These are phyloP conservation scores for Claviceps sp. DNA, from an alignment of 2,329 filamentous ascomycete genomes.

Conservation along the genomic window DNA sequence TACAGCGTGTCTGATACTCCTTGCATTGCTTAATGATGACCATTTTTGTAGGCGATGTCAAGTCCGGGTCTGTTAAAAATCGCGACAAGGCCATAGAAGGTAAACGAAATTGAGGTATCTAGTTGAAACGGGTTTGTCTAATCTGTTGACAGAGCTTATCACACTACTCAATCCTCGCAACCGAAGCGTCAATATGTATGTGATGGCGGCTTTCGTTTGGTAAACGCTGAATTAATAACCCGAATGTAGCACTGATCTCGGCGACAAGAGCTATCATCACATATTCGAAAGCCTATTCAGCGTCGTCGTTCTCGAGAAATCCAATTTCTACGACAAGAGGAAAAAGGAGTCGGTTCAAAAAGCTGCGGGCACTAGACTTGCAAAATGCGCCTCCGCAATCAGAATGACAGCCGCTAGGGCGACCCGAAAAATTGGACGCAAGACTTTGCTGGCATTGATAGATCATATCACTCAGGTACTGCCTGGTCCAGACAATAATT, in stretches of 20 bases:
- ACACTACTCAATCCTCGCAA: slow-evolving; percentile 24
- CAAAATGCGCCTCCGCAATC: slow-evolving; percentile 56
- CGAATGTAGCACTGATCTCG: slow-evolving; percentile 31
- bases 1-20: not conserved
- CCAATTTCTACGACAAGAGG: slow-evolving; percentile 42
- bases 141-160: slow-evolving; percentile 19
- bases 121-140: not conserved
- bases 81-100: slow-evolving; percentile 29
- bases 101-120: slow-evolving; percentile 10
- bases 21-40: slow-evolving; percentile 6
- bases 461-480: slow-evolving; percentile 72
- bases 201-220: not conserved
- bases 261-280: slow-evolving; percentile 66
- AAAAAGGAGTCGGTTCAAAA: slow-evolving; percentile 32
- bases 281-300: slow-evolving; percentile 73
- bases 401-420: slow-evolving; percentile 60
- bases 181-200: slow-evolving; percentile 23
- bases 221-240: not conserved
- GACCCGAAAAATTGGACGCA: slow-evolving; percentile 52
- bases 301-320: slow-evolving; percentile 53
- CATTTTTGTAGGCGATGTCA: slow-evolving; percentile 18
- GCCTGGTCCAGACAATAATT: slow-evolving; percentile 43
- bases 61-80: slow-evolving; percentile 21
- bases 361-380: slow-evolving; percentile 42
- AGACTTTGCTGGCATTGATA: slow-evolving; percentile 65